Conservation (phyloP, 306 rosid genomes). For the Betula pendula region DNA sequence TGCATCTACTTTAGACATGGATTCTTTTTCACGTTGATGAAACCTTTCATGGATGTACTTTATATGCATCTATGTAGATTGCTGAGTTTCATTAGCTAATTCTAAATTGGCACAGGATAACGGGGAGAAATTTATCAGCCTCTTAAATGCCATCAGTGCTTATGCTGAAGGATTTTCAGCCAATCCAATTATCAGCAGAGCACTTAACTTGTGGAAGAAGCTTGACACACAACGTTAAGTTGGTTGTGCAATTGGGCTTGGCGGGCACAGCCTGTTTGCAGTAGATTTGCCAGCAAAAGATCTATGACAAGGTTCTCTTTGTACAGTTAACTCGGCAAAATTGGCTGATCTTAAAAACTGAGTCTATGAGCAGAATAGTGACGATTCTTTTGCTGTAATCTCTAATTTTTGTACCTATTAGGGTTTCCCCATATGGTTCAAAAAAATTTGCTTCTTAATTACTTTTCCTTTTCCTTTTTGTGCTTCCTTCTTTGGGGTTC, state of each 20-base stretch:
- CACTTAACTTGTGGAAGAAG: constrained; percentile 51
- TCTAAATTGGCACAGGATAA: constrained; percentile 53
- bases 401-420: no score
- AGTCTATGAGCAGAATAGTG: neutral
- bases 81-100: constrained; percentile 3
- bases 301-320: neutral
- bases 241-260: neutral
- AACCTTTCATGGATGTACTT: neutral
- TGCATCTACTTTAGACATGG: neutral
- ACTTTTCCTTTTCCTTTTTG: neutral
- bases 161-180: constrained; percentile 93
- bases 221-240: constrained; percentile 16
- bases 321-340: neutral
- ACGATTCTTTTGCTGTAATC: no score
- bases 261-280: neutral
- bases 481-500: neutral
- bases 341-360: neutral
- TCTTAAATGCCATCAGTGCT: constrained; percentile 76
- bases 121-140: constrained; percentile 62
- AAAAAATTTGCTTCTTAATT: neutral
- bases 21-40: neutral
- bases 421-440: no score
- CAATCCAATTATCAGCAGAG: constrained; percentile 72
- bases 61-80: neutral
- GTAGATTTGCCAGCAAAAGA: neutral